These are phyloP conservation scores for Plasmodium knowlesi DNA, from an alignment of 169 alveolate species.

Conservation along the genomic window DNA sequence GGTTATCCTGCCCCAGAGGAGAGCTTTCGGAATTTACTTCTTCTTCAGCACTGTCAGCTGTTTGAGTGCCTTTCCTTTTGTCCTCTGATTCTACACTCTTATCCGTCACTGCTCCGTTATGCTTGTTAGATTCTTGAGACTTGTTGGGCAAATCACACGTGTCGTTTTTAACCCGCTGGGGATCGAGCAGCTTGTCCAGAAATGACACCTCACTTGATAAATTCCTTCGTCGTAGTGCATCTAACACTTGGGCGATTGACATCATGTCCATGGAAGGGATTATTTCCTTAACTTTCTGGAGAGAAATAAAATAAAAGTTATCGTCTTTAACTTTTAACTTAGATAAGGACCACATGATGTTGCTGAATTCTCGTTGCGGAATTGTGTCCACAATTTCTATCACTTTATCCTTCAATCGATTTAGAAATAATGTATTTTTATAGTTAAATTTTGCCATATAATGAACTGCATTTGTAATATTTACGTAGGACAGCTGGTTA, in stretches of 20 bases:
- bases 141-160: background rate
- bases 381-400: conserved; percentile 49
- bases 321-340: conserved; percentile 56
- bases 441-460: conserved; percentile 76
- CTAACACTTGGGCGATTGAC: conserved; percentile 76
- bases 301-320: conserved; percentile 20
- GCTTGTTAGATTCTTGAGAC: background rate
- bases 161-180: background rate
- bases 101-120: background rate
- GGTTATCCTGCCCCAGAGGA: background rate
- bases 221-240: conserved; percentile 59
- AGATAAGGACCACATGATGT: conserved; percentile 73
- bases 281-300: conserved; percentile 38
- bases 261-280: conserved; percentile 55
- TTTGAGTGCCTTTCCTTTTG: background rate
- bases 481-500: conserved; percentile 68
- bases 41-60: background rate
- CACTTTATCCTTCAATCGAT: conserved; percentile 53
- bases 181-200: background rate
- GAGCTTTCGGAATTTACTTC: background rate
- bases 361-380: conserved; percentile 75
- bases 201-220: background rate
- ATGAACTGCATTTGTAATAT: conserved; percentile 72
- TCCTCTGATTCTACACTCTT: background rate
- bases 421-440: conserved; percentile 33